Evolutionary conservation across 2,329 filamentous ascomycete genomes (phyloP).

Genomic region (Lachnellula suecica): DNA sequence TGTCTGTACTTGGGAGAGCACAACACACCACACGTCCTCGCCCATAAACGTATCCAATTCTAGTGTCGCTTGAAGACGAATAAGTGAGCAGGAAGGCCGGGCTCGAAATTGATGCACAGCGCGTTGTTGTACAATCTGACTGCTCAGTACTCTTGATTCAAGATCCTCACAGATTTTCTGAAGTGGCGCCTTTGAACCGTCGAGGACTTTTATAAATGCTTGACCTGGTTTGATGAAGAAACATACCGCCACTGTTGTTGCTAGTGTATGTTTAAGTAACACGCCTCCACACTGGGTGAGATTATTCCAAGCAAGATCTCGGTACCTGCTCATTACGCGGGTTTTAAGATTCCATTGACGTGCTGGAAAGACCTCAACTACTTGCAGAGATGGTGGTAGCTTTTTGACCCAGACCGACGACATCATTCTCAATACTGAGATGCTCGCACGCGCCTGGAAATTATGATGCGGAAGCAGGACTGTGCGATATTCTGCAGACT

Average conservation of each 20-base stretch:
- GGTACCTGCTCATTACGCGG: slow-evolving; percentile 6
- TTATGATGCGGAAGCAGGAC: slow-evolving; percentile 8
- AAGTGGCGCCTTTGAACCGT: slow-evolving; percentile 8
- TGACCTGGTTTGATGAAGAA: slow-evolving; percentile 8
- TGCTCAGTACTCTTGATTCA: slow-evolving; percentile 5
- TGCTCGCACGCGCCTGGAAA: slow-evolving; percentile 6
- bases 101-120: slow-evolving; percentile 8
- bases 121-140: slow-evolving; percentile 7
- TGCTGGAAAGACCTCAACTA: slow-evolving; percentile 7
- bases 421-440: slow-evolving; percentile 7
- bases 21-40: slow-evolving; percentile 6
- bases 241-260: slow-evolving; percentile 8
- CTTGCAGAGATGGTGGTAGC: slow-evolving; percentile 5
- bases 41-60: slow-evolving; percentile 6
- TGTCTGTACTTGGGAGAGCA: slow-evolving; percentile 7
- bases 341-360: slow-evolving; percentile 8
- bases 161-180: slow-evolving; percentile 8
- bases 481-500: slow-evolving; percentile 8
- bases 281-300: slow-evolving; percentile 7
- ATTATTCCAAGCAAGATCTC: slow-evolving; percentile 9
- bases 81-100: slow-evolving; percentile 3
- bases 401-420: slow-evolving; percentile 8
- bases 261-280: slow-evolving; percentile 7
- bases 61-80: slow-evolving; percentile 9
- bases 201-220: slow-evolving; percentile 7